Percentiles rank a stretch among this genome's conserved stretches.
These are phyloP conservation scores for Tricladium varicosporioides DNA, from an alignment of 2,329 filamentous ascomycete genomes.

Conservation along the genomic window DNA sequence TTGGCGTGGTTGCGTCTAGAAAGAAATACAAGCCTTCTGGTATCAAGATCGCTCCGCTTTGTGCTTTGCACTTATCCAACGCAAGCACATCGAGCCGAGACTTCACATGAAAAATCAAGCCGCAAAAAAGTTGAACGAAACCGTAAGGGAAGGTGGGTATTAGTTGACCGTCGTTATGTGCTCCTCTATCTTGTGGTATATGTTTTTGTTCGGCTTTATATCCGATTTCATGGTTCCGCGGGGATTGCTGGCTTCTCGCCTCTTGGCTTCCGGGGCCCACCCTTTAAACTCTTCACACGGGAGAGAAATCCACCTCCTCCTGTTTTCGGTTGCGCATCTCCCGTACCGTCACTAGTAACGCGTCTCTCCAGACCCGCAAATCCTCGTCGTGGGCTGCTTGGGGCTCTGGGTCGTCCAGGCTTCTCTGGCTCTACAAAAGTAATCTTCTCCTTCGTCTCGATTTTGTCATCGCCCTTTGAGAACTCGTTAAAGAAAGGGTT, in stretches of 20 bases:
- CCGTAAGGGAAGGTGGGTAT: not conserved
- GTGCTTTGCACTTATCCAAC: not conserved
- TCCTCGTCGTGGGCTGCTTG: slow-evolving; percentile 57
- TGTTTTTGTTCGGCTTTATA: not conserved
- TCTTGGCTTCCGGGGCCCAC: slow-evolving; percentile 54
- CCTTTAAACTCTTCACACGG: slow-evolving; percentile 80
- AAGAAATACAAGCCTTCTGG: not conserved
- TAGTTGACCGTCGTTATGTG: not conserved
- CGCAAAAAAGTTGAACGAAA: not conserved
- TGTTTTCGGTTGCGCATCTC: slow-evolving; percentile 39
- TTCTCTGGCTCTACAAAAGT: slow-evolving; percentile 41
- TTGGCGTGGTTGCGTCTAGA: not conserved
- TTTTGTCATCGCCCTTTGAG: slow-evolving; percentile 57
- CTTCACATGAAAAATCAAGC: not conserved
- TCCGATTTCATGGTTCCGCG: not conserved
- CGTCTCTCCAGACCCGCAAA: slow-evolving; percentile 57
- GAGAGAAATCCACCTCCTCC: slow-evolving; percentile 65
- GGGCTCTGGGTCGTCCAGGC: slow-evolving; percentile 42
- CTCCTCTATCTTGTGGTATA: not conserved
- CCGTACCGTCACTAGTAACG: slow-evolving; percentile 55
- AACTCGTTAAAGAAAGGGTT: slow-evolving; percentile 89
- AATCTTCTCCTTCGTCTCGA: slow-evolving; percentile 55
- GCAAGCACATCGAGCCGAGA: not conserved
- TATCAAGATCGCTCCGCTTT: not conserved
- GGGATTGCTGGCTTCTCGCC: slow-evolving; percentile 15